Percentiles rank a stretch among this genome's conserved stretches.
Conservation (phyloP, 1,284 basidiomycete species). For the Moniliophthora roreri region DNA sequence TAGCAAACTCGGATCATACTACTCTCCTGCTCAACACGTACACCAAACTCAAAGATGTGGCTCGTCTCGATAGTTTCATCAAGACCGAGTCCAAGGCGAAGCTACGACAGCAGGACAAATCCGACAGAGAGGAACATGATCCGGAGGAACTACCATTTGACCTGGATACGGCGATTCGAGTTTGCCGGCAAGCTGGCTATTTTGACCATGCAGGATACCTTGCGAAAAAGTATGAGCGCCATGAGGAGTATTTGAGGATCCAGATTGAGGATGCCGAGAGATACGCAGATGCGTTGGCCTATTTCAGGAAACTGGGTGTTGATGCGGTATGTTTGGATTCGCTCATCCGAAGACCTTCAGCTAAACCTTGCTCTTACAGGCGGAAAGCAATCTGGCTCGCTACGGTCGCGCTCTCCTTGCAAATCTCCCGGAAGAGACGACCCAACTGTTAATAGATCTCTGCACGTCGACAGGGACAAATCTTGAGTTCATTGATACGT, state of each 20-base stretch:
- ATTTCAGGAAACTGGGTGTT: constrained; percentile 77
- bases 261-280: constrained; percentile 92
- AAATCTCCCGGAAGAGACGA: constrained; percentile 84
- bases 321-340: constrained; percentile 61
- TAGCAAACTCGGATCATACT: constrained; percentile 96
- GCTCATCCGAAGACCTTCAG: constrained; percentile 1
- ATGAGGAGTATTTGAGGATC: constrained; percentile 93
- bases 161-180: constrained; percentile 93
- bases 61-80: constrained; percentile 89
- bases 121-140: constrained; percentile 34
- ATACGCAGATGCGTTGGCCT: constrained; percentile 79
- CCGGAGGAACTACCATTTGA: constrained; percentile 88
- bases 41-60: constrained; percentile 92
- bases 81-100: constrained; percentile 68
- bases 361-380: constrained; percentile 39
- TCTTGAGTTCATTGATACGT: constrained; percentile 27
- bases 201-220: constrained; percentile 95
- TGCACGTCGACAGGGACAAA: constrained; percentile 73
- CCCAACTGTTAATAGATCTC: constrained; percentile 87
- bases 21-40: constrained; percentile 96
- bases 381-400: constrained; percentile 79
- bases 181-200: constrained; percentile 95
- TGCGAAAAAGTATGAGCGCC: constrained; percentile 86
- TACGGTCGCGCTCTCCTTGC: constrained; percentile 86
- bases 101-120: constrained; percentile 19